A percentile compares a stretch with the other conserved stretches of the same genome.
phyloP scores from a whole-genome alignment of 2,329 filamentous ascomycete species.

The Colletotrichum euphorbiae region DNA sequence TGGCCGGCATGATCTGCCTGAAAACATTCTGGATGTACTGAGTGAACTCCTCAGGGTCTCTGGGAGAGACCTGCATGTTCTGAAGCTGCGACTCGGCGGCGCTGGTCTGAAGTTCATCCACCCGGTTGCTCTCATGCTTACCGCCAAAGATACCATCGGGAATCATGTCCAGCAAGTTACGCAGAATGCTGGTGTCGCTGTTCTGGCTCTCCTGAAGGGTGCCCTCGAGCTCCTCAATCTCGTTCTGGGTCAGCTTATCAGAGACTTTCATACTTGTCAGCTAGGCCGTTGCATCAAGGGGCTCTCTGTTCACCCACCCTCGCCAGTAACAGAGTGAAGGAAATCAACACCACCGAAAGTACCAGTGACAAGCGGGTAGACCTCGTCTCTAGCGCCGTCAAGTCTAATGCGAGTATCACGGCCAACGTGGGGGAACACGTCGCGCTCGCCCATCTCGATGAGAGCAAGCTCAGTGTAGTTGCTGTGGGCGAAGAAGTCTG shows the following conservation, averaged over 20 bases:
- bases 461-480: constrained; percentile 92
- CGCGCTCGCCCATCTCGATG: constrained; percentile 84
- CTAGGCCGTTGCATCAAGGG: background rate
- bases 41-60: constrained; percentile 86
- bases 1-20: constrained; percentile 85
- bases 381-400: constrained; percentile 70
- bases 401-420: constrained; percentile 77
- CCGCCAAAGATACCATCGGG: constrained; percentile 83
- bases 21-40: constrained; percentile 79
- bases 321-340: constrained; percentile 84
- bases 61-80: constrained; percentile 78
- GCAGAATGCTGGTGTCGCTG: constrained; percentile 78
- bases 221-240: constrained; percentile 89
- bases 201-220: constrained; percentile 75
- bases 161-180: constrained; percentile 83
- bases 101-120: constrained; percentile 83
- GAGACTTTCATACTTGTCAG: constrained; percentile 66
- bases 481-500: constrained; percentile 91
- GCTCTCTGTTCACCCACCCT: constrained; percentile 62
- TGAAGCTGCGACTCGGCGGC: constrained; percentile 80
- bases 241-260: constrained; percentile 91
- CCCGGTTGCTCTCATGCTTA: constrained; percentile 78
- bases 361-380: constrained; percentile 88
- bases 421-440: constrained; percentile 90
- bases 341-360: constrained; percentile 97